Evolutionary conservation across 108 stramenopile species (phyloP).

Genomic region (Heterococcus sp.): DNA sequence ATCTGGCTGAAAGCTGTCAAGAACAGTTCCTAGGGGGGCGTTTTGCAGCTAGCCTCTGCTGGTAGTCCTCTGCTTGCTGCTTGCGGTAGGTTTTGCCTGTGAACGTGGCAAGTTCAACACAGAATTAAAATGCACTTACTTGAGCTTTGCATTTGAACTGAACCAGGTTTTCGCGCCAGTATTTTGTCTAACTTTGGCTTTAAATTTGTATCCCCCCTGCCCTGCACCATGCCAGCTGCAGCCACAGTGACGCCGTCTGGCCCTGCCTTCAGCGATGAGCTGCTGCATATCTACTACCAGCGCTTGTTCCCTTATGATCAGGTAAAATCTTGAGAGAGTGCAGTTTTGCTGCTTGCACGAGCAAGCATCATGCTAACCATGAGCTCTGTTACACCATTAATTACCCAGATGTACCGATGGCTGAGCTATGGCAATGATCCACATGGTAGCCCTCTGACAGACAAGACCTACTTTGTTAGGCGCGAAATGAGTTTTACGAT

Average conservation of each 20-base stretch:
- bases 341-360: constrained; percentile 7
- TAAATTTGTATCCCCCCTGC: not conserved
- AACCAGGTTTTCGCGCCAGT: too few relatives aligned
- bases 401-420: constrained; percentile 35
- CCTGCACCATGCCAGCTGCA: not conserved
- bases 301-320: constrained; percentile 81
- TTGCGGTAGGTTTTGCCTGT: too few relatives aligned
- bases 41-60: too few relatives aligned
- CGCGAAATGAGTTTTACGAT: constrained; percentile 97
- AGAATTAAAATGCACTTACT: too few relatives aligned
- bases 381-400: not conserved
- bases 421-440: constrained; percentile 56
- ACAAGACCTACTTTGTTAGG: constrained; percentile 46
- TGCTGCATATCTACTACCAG: constrained; percentile 82
- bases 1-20: too few relatives aligned
- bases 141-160: too few relatives aligned
- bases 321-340: constrained; percentile 39
- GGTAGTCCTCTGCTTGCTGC: too few relatives aligned
- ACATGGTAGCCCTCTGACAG: constrained; percentile 53
- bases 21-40: too few relatives aligned
- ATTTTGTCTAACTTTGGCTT: too few relatives aligned
- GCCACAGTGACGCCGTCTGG: constrained; percentile 30
- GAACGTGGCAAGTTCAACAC: too few relatives aligned
- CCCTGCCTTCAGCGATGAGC: constrained; percentile 75
- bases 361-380: not conserved